Conservation (phyloP, 495 filamentous ascomycete species). For the Cudoniella acicularis region DNA sequence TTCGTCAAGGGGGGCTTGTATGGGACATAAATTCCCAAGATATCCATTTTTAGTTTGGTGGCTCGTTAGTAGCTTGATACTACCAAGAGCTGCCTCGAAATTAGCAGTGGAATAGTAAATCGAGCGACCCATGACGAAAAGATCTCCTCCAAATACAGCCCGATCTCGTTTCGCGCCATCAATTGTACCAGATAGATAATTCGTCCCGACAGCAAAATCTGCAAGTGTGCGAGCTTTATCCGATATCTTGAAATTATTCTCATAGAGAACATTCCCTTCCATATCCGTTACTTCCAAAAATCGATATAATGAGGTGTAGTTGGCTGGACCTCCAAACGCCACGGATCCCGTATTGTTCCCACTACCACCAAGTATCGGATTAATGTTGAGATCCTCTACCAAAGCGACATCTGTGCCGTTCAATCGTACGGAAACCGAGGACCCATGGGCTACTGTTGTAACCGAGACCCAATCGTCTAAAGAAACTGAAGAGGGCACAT, state of each 20-base stretch:
- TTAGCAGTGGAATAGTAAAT: conserved; percentile 15
- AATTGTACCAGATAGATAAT: conserved; percentile 16
- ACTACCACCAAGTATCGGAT: conserved; percentile 15
- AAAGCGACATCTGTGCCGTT: conserved; percentile 3
- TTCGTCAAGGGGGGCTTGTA: conserved; percentile 13
- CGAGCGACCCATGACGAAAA: conserved; percentile 18
- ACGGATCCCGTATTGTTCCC: conserved; percentile 17
- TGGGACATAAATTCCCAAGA: conserved; percentile 16
- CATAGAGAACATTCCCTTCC: conserved; percentile 1
- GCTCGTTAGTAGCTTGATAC: conserved; percentile 16
- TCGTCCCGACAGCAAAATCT: conserved; percentile 19
- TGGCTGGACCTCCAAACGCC: conserved; percentile 14
- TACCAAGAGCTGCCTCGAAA: conserved; percentile 13
- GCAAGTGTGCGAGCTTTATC: conserved; percentile 12
- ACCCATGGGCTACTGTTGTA: not conserved
- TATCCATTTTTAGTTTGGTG: conserved; percentile 14
- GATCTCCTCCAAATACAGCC: conserved; percentile 15
- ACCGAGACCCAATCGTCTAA: conserved; percentile 5
- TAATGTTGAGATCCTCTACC: conserved; percentile 1
- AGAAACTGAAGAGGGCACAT: not conserved
- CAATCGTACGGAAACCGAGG: not conserved
- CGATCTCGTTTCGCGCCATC: conserved; percentile 19
- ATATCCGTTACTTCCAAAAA: conserved; percentile 3
- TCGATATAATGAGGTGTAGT: conserved; percentile 7
- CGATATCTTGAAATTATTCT: conserved; percentile 2